These are phyloP conservation scores for Zygosaccharomyces sapae DNA, from an alignment of 1,139 yeast genomes.

Conservation along the genomic window DNA sequence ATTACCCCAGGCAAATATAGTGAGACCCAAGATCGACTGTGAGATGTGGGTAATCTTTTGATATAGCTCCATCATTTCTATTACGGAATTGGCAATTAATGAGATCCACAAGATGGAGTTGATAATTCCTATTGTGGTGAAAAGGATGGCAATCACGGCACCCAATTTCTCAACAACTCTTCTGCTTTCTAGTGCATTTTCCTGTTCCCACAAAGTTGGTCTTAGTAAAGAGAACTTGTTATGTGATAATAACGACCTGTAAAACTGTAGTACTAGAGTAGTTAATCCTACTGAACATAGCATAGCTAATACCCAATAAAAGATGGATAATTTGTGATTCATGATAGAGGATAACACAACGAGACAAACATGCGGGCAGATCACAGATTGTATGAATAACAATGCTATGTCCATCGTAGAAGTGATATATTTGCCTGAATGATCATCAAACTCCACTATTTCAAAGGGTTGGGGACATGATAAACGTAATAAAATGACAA, in stretches of 20 bases:
- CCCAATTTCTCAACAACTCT: conserved; percentile 21
- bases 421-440: conserved; percentile 14
- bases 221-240: conserved; percentile 26
- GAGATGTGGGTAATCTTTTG: conserved; percentile 40
- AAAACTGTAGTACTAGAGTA: conserved; percentile 11
- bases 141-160: conserved; percentile 15
- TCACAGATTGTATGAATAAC: conserved; percentile 24
- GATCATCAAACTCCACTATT: conserved; percentile 21
- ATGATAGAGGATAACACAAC: conserved; percentile 20
- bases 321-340: conserved; percentile 11
- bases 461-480: conserved; percentile 30
- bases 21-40: conserved; percentile 81
- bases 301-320: conserved; percentile 18
- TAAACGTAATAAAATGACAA: conserved; percentile 28
- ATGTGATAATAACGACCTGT: conserved; percentile 14
- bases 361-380: conserved; percentile 25
- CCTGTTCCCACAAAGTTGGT: conserved; percentile 9
- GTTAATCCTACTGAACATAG: conserved; percentile 14
- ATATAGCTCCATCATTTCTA: conserved; percentile 52
- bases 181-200: conserved; percentile 15
- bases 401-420: conserved; percentile 18
- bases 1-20: conserved; percentile 92
- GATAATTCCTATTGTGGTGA: conserved; percentile 60
- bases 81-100: conserved; percentile 52
- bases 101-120: conserved; percentile 67